These are phyloP conservation scores for Boletus barrowsii DNA, from an alignment of 768 basidiomycete genomes.

Conservation along the genomic window DNA sequence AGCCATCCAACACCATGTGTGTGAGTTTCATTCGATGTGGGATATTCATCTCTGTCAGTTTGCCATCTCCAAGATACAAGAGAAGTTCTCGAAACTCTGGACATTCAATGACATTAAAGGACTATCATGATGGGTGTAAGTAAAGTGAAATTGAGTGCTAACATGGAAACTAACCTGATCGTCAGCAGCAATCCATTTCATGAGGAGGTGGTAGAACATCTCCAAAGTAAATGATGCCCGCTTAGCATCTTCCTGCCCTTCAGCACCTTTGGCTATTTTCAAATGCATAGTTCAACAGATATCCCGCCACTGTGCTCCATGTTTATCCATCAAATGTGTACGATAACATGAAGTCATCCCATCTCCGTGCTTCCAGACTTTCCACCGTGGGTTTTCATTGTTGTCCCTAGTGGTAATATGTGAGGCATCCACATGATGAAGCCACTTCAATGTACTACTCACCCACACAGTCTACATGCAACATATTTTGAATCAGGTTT, in stretches of 20 bases:
- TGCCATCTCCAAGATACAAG: neutral
- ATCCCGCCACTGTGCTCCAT: neutral
- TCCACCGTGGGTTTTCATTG: neutral
- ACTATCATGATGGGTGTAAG: neutral
- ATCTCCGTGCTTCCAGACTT: neutral
- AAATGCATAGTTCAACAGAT: neutral
- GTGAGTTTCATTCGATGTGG: neutral
- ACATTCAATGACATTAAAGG: constrained; percentile 1
- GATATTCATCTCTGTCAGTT: neutral
- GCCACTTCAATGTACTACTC: too few species aligned
- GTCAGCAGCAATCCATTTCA: neutral
- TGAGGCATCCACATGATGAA: too few species aligned
- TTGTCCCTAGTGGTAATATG: too few species aligned
- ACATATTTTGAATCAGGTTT: too few species aligned
- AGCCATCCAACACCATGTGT: neutral
- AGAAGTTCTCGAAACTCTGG: neutral
- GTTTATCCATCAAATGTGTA: neutral
- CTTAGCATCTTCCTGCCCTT: neutral
- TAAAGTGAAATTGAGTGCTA: too few species aligned
- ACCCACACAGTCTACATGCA: too few species aligned
- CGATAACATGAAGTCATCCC: neutral
- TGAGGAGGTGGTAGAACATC: neutral
- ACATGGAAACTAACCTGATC: neutral
- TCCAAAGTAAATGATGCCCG: neutral
- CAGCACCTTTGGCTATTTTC: neutral